These are phyloP conservation scores for Capsicum rhomboideum DNA, from an alignment of 257 asterid genomes.

Conservation along the genomic window DNA sequence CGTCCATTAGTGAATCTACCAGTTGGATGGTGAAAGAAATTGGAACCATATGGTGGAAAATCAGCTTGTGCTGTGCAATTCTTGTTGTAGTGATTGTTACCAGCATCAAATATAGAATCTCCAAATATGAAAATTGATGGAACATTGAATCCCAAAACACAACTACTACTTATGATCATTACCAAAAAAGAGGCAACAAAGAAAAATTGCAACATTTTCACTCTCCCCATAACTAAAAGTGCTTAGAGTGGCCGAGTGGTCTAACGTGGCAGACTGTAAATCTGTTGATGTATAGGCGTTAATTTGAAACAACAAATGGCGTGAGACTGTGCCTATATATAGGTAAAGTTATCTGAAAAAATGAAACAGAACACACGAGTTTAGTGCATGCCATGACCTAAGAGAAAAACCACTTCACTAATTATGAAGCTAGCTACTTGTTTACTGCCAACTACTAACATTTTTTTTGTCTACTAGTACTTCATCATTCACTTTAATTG, in stretches of 20 bases:
- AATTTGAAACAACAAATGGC: slow-evolving; percentile 14
- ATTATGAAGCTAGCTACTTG: not conserved
- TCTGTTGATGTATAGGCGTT: too few species aligned
- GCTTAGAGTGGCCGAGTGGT: too few species aligned
- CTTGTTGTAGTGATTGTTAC: slow-evolving; percentile 54
- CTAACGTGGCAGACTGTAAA: too few species aligned
- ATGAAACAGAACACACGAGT: slow-evolving; percentile 36
- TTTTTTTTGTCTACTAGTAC: slow-evolving; percentile 17
- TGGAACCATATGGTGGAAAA: slow-evolving; percentile 74
- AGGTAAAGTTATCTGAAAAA: slow-evolving; percentile 3
- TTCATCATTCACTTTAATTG: not conserved
- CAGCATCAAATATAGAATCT: slow-evolving; percentile 72
- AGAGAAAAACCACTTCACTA: not conserved
- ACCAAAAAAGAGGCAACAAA: not conserved
- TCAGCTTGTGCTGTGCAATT: slow-evolving; percentile 67
- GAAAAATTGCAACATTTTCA: not conserved
- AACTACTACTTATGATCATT: not conserved
- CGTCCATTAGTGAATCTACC: slow-evolving; percentile 83
- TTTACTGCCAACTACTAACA: slow-evolving; percentile 7
- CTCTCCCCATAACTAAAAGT: slow-evolving; percentile 8
- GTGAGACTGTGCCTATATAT: slow-evolving; percentile 3
- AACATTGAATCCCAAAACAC: slow-evolving; percentile 21
- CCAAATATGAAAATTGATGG: slow-evolving; percentile 58
- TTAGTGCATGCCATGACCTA: slow-evolving; percentile 31
- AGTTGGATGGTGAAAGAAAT: slow-evolving; percentile 62